Evolutionary conservation across 805 yeast genomes (phyloP), one percentile per base, ranked within the genome.

Genomic region (Limtongia smithiae): DNA sequence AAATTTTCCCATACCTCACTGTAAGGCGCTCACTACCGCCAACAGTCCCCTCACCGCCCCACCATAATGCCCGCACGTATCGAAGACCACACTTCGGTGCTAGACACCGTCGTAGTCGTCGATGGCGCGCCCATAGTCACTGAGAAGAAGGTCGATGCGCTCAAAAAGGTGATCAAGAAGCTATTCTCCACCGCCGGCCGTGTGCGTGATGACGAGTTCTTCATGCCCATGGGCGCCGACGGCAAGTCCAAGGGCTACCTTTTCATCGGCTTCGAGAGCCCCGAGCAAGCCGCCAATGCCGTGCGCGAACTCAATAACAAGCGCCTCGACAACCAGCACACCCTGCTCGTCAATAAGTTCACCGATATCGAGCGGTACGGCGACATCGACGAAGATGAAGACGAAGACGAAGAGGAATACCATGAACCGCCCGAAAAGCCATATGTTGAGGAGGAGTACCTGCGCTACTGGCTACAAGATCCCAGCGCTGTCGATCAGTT

Each of bases 101-200:
- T 85, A 49, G 95, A 86, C 63, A 79, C 79, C 62, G 89, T 80
- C 64, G 80, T 91, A 50, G 85, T 91, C 27, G 84, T 88, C 44
- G 97, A 89, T 66, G 98, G 98, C 41, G 90, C 95, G 9, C 99
- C 99, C 59, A 75, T 88, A 54, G 95, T 95, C 22, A 96, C 97
- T 50, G 95, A 83, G 65, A 68, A 87, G 45, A 93, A 93, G 71
- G 85, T 82, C 44, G 85, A 88, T 48, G 80, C 85, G 50, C 77
- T 93, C 65, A 78, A 82, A 60, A 90, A 87, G 68, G 97, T 94
- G 38, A 77, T 93, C 64, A 79, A 77, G 60, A 91, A 90, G 72
- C 76, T 88, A 46, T 83, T 93, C 64, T 71, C 80, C 41, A 77
- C 79, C 57, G 89, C 80, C 39, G 97, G 96, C 44, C 81, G 80